phyloP scores from a whole-genome alignment of 441 rosid genomes.

The Populus hybrid region DNA sequence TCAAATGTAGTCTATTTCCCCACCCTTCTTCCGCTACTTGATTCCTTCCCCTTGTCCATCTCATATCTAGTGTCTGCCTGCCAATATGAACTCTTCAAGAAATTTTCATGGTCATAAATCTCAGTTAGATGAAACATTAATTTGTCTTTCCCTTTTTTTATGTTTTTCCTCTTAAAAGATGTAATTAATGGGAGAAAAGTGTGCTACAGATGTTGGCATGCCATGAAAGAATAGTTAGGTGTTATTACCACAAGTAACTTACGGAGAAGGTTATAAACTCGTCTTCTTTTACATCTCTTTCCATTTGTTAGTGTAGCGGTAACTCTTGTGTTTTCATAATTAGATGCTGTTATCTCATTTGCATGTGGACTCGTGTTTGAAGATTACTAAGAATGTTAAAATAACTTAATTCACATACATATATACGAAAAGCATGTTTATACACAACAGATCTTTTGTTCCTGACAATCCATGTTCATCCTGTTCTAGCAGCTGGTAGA shows the following conservation, averaged over 20 bases:
- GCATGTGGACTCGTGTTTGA: not conserved
- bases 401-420: not conserved
- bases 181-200: too few relatives aligned
- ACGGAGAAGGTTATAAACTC: not conserved
- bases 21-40: too few relatives aligned
- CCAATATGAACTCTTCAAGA: too few relatives aligned
- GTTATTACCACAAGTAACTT: not conserved
- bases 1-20: too few relatives aligned
- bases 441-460: not conserved
- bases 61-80: too few relatives aligned
- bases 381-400: not conserved
- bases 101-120: too few relatives aligned
- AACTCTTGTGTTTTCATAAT: not conserved
- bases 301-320: not conserved
- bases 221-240: not conserved
- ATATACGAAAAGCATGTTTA: not conserved
- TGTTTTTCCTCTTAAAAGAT: too few relatives aligned
- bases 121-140: too few relatives aligned
- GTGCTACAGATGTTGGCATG: not conserved
- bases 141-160: too few relatives aligned
- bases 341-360: not conserved
- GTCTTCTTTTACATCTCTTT: not conserved
- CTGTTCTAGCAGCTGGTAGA: not conserved
- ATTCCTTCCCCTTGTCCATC: too few relatives aligned
- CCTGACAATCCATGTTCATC: not conserved